Evolutionary conservation across 2,329 filamentous ascomycete genomes (phyloP), one percentile per base, ranked within the genome.

Genomic region (Incumbomyces lentus): DNA sequence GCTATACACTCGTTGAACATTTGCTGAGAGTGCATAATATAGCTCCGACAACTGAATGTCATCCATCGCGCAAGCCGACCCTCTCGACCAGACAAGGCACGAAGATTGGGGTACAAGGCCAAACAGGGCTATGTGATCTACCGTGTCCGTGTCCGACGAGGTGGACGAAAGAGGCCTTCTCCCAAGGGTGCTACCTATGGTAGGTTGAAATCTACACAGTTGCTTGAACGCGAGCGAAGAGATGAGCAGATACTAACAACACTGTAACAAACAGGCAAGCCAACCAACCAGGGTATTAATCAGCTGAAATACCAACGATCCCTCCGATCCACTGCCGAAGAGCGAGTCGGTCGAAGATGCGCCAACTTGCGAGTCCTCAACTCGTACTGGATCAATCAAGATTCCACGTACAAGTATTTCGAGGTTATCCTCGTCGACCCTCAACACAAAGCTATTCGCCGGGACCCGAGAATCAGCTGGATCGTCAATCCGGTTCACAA

Each of bases 341-440:
- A 98, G 84, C 92, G 92, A 85, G 90, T 98, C 69, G 92, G 93
- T 68, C 89, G 89, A 73, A 89, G 90, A 71, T 95, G 89, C 79
- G 88, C 89, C 75, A 98, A 98, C 78, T 76, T 98, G 72, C 88
- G 92, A 69, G 92, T 98, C 68, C 85, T 98, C 68, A 98, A 98
- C 86, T 96, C 90, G 57, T 98, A 98, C 89, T 98, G 93, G 93
- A 87, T 98, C 80, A 98, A 98, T 86, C 88, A 96, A 81, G 92
- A 98, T 79, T 95, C 89, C 53, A 98, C 92, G 75, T 98, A 96
- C 86, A 98, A 98, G 82, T 98, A 98, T 86, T 98, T 81, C 79
- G 92, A 98, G 78, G 83, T 96, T 74, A 96, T 98, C 78, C 86
- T 95, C 68, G 90, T 98, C 69, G 92, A 98, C 78, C 92, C 92